Evolutionary conservation across 352 stramenopile genomes (phyloP).

Genomic region (Phytopythium delawarense): DNA sequence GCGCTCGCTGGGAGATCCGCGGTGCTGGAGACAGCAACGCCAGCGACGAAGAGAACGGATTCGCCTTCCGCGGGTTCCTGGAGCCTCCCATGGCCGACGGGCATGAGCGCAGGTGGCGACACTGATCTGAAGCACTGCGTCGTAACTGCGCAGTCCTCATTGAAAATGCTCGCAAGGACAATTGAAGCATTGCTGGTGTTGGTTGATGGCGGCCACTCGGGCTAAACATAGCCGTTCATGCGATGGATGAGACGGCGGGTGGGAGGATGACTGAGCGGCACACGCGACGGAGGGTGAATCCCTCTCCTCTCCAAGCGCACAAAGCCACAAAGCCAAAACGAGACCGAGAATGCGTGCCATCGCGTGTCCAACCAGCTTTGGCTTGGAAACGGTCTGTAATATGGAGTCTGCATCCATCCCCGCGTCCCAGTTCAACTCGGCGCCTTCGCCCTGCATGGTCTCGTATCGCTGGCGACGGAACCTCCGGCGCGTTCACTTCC

Average conservation of each 20-base stretch:
- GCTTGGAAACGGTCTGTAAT: background rate
- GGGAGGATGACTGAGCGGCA: background rate
- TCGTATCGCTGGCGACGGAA: background rate
- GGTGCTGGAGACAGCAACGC: background rate
- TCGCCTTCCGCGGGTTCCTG: constrained; percentile 73
- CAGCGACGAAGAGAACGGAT: constrained; percentile 12
- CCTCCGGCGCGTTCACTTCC: background rate
- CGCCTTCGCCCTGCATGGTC: background rate
- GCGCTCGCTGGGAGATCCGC: constrained; percentile 64
- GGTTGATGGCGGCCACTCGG: background rate
- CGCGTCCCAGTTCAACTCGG: background rate
- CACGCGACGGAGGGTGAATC: background rate
- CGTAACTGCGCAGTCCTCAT: background rate
- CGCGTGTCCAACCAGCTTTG: background rate
- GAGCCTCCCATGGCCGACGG: constrained; percentile 79
- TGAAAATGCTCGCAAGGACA: background rate
- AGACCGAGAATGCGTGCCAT: background rate
- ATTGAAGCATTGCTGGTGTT: background rate
- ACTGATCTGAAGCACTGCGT: constrained; percentile 14
- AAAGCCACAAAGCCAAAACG: background rate
- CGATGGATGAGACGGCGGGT: too few species aligned
- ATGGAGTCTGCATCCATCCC: background rate
- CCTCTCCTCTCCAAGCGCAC: background rate
- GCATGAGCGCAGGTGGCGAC: constrained; percentile 66
- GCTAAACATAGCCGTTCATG: too few species aligned